A percentile compares a stretch with the other conserved stretches of the same genome.
Conservation (phyloP, 345 rosid species). For the Viola odorata region DNA sequence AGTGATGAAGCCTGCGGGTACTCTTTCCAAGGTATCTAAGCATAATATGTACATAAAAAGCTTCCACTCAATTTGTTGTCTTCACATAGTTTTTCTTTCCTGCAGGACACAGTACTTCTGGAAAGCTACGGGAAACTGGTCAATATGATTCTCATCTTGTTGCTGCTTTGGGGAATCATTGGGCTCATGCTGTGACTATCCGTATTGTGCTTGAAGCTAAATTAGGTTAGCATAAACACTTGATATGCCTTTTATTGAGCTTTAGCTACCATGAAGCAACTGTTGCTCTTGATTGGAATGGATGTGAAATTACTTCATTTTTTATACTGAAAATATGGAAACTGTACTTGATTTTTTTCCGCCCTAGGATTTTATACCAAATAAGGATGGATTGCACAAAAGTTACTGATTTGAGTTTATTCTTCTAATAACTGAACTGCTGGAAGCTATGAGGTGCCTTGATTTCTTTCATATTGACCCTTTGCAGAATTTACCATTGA, state of each 20-base stretch:
- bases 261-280: background rate
- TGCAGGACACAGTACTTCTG: constrained; percentile 39
- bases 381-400: background rate
- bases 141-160: constrained; percentile 61
- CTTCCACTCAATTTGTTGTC: constrained; percentile 3
- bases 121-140: constrained; percentile 21
- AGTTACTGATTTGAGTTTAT: background rate
- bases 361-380: background rate
- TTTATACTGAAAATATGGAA: background rate
- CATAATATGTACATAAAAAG: constrained; percentile 16
- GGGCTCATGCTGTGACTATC: constrained; percentile 87
- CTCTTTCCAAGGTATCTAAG: constrained; percentile 59
- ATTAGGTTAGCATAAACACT: constrained; percentile 41
- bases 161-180: constrained; percentile 74
- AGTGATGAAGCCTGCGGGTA: constrained; percentile 43
- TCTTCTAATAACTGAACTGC: background rate
- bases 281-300: background rate
- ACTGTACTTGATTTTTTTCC: background rate
- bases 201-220: constrained; percentile 68
- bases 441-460: background rate
- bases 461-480: background rate
- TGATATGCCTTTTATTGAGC: background rate
- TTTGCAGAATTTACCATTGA: background rate
- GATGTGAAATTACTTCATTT: too few relatives aligned
- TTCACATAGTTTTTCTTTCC: background rate